phyloP scores from a whole-genome alignment of 768 basidiomycete species.

The Chalciporus chontae region DNA sequence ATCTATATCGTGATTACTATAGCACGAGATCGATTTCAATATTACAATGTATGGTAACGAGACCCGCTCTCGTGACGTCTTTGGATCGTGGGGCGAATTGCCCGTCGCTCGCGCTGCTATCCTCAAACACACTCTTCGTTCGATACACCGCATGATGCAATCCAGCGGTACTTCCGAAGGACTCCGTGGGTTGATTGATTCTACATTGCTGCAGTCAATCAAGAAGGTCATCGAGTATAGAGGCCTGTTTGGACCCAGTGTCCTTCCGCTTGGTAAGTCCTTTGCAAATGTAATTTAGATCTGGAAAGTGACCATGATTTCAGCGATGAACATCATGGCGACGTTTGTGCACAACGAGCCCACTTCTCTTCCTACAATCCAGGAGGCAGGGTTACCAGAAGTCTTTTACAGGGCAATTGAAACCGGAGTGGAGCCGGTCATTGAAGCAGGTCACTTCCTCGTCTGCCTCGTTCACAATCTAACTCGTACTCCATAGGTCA shows the following conservation, averaged over 20 bases:
- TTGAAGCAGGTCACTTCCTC: slow-evolving; percentile 56
- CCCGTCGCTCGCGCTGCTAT: slow-evolving; percentile 73
- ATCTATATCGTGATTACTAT: slow-evolving; percentile 12
- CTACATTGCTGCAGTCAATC: slow-evolving; percentile 76
- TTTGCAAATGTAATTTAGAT: neutral
- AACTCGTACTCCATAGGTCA: slow-evolving; percentile 51
- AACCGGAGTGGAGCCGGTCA: slow-evolving; percentile 76
- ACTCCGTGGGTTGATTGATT: slow-evolving; percentile 90
- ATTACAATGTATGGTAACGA: slow-evolving; percentile 53
- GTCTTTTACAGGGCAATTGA: slow-evolving; percentile 86
- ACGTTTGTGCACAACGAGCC: slow-evolving; percentile 99
- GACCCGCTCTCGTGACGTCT: slow-evolving; percentile 41
- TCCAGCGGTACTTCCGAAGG: slow-evolving; percentile 92
- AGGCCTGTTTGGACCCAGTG: slow-evolving; percentile 78
- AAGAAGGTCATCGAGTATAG: slow-evolving; percentile 86
- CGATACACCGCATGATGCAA: slow-evolving; percentile 97
- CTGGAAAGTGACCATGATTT: slow-evolving; percentile 8
- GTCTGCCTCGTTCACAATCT: neutral
- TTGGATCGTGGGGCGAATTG: slow-evolving; percentile 56
- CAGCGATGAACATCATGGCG: slow-evolving; percentile 89
- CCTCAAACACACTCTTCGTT: slow-evolving; percentile 87
- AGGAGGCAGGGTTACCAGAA: slow-evolving; percentile 88
- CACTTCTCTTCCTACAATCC: slow-evolving; percentile 87
- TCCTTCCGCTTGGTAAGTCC: slow-evolving; percentile 76
- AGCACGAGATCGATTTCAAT: slow-evolving; percentile 69